Base-by-base conservation (phyloP, 2,329 filamentous ascomycete species). In the Zarea fungicola region DNA sequence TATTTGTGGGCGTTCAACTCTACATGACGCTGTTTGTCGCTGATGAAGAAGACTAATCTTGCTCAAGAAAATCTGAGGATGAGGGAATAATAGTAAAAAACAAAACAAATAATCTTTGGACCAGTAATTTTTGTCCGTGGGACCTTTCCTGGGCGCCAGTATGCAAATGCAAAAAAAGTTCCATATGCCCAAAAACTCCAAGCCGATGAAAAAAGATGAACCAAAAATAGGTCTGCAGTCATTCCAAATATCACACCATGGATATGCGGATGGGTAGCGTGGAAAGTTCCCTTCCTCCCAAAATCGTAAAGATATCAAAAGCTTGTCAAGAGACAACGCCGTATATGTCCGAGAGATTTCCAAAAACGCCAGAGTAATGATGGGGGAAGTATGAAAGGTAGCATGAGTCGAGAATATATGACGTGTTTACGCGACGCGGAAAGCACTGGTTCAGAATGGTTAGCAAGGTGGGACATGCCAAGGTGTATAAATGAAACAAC, bases 371-470 rank as follows among this genome's bases (percentile, higher is more conserved):
- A n/a, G 36, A 8, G 55, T 55, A 56, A 56, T 49, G 47, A 42
- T 52, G 34, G 42, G 21, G n/a, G 42, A 21, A 8, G 9, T 44
- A 32, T 43, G 48, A 14, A 40, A 8, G 32, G 50, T n/a, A 8
- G 55, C 54, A 56, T 56, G 47, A 44, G 39, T 52, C 31, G 42
- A 18, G n/a, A 41, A 21, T 6, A 8, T 44, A 32, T 43, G 48
- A 14, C 39, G 9, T 29, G 50, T 49, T 60, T 50, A 66, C 48
- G 63, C 63, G 53, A 66, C 63, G 37, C 64, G 64, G 51, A 65
- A 66, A 19, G 64, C 63, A 54, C 63, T 65, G 36, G n/a, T n/a
- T n/a, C 18, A 45, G 8, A 16, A 37, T 26, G 9, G 29, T 48
- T 36, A 53, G 48, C 28, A 34, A 14, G 9, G 18, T 16, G 4